These are phyloP conservation scores for Silene latifolia DNA, from an alignment of 148 eudicot species.

Conservation along the genomic window DNA sequence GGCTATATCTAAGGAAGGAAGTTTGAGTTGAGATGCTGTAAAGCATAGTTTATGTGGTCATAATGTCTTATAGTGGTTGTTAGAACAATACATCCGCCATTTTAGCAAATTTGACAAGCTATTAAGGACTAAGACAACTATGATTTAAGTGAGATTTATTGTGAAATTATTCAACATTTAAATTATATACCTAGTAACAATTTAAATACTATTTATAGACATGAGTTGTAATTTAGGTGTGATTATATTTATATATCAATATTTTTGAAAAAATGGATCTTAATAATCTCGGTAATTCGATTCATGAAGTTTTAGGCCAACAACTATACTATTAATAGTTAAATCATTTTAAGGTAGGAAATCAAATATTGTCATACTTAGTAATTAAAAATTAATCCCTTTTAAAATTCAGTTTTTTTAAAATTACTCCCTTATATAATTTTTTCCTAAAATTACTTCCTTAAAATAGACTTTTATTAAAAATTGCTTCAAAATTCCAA, in stretches of 20 bases:
- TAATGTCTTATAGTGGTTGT: neutral
- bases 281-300: neutral
- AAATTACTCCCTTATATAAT: too few relatives aligned
- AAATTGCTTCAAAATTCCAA: too few relatives aligned
- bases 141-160: neutral
- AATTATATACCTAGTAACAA: neutral
- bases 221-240: neutral
- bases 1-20: constrained; percentile 8
- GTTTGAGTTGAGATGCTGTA: constrained; percentile 5
- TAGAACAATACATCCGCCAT: neutral
- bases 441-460: too few relatives aligned
- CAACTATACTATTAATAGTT: neutral
- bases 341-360: too few relatives aligned
- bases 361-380: too few relatives aligned
- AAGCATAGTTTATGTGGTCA: constrained; percentile 10
- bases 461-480: too few relatives aligned
- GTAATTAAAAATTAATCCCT: too few relatives aligned
- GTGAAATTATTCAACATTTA: too few relatives aligned
- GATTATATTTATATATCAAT: neutral
- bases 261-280: too few relatives aligned
- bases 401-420: too few relatives aligned
- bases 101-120: neutral
- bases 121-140: constrained; percentile 6
- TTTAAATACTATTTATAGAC: neutral
- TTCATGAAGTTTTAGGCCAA: neutral